Conservation (phyloP, 305 asterid genomes). For the Fraxinus albicans region DNA sequence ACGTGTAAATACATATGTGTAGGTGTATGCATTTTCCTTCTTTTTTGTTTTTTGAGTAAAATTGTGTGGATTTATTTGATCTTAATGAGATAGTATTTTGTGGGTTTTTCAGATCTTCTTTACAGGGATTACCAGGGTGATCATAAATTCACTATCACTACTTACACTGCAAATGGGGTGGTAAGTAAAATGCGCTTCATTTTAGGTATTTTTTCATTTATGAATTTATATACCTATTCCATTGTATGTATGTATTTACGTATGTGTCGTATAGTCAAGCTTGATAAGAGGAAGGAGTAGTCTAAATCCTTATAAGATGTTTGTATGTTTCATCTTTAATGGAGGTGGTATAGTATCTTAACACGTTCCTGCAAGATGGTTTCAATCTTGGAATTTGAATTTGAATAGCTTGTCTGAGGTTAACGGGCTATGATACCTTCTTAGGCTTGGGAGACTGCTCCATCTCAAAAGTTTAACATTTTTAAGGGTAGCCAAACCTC, state of each 20-base stretch:
- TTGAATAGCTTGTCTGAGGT: too few species aligned
- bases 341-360: neutral
- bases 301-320: neutral
- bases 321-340: neutral
- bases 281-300: neutral
- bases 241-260: neutral
- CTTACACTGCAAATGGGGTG: conserved; percentile 53
- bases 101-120: conserved; percentile 49
- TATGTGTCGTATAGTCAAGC: neutral
- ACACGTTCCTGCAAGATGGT: too few species aligned
- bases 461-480: too few species aligned
- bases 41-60: neutral
- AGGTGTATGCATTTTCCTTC: neutral
- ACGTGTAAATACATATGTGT: neutral
- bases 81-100: neutral
- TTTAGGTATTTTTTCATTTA: neutral
- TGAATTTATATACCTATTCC: neutral
- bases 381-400: too few species aligned
- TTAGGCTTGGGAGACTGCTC: too few species aligned
- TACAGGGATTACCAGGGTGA: conserved; percentile 40
- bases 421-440: too few species aligned
- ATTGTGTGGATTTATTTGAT: neutral
- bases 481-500: too few species aligned
- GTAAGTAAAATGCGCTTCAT: conserved; percentile 31
- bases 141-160: conserved; percentile 48